phyloP scores from a whole-genome alignment of 2,329 filamentous ascomycete genomes.

The Microascus cirrosus region DNA sequence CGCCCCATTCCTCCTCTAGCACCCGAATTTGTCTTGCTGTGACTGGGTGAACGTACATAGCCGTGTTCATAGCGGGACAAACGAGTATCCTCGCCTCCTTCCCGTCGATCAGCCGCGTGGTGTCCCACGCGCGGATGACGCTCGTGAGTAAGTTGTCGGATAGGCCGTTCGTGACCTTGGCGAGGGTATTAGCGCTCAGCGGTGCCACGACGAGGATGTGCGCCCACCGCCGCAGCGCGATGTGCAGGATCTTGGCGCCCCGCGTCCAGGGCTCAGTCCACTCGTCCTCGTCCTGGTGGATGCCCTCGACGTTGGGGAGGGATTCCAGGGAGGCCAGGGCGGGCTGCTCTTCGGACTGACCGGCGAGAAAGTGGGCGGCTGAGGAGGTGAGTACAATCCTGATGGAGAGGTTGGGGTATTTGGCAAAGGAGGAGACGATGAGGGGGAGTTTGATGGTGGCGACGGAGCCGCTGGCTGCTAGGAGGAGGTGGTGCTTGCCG shows the following conservation, averaged over 20 bases:
- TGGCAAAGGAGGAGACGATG: constrained; percentile 49
- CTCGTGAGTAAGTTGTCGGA: constrained; percentile 65
- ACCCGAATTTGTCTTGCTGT: constrained; percentile 61
- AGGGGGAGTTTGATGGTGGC: constrained; percentile 75
- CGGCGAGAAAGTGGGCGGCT: constrained; percentile 63
- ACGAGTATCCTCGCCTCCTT: constrained; percentile 60
- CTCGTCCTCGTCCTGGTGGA: constrained; percentile 79
- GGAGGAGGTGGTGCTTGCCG: constrained; percentile 28
- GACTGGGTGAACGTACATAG: constrained; percentile 82
- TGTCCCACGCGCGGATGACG: constrained; percentile 83
- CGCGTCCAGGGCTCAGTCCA: constrained; percentile 71
- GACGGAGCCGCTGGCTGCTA: constrained; percentile 45
- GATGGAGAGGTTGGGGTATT: constrained; percentile 54
- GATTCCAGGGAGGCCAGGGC: constrained; percentile 43
- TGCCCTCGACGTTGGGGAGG: constrained; percentile 63
- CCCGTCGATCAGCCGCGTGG: constrained; percentile 46
- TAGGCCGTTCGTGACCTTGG: constrained; percentile 70
- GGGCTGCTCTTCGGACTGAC: constrained; percentile 70
- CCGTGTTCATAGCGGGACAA: constrained; percentile 77
- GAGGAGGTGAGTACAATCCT: constrained; percentile 71
- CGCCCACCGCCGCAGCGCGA: constrained; percentile 72
- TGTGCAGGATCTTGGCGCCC: constrained; percentile 75
- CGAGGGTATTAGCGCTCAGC: constrained; percentile 73
- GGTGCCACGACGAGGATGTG: constrained; percentile 72
- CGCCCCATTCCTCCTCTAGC: constrained; percentile 66